phyloP scores from a whole-genome alignment of 1,284 basidiomycete genomes.

The Thelephora terrestris region DNA sequence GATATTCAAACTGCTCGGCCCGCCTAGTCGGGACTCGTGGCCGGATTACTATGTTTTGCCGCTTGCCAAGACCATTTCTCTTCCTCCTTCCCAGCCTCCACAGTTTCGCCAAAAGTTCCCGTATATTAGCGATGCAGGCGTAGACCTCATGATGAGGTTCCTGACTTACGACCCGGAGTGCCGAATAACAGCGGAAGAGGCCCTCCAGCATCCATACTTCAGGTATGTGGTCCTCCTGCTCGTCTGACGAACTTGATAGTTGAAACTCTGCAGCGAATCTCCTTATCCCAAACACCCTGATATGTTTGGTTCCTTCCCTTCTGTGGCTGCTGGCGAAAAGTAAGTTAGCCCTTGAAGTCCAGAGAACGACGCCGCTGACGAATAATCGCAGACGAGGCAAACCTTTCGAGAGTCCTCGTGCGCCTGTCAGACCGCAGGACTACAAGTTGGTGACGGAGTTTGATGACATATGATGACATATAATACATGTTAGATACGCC shows the following conservation, averaged over 20 bases:
- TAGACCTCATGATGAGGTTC: slow-evolving; percentile 77
- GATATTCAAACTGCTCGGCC: slow-evolving; percentile 90
- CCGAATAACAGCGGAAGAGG: slow-evolving; percentile 82
- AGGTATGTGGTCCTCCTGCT: slow-evolving; percentile 38
- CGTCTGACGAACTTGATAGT: background rate
- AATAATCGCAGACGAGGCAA: slow-evolving; percentile 49
- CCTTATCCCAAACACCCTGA: slow-evolving; percentile 97
- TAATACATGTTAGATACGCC: slow-evolving; percentile 3
- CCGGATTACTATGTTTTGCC: slow-evolving; percentile 75
- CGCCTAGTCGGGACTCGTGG: slow-evolving; percentile 82
- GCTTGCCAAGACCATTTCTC: slow-evolving; percentile 67
- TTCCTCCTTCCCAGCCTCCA: slow-evolving; percentile 67
- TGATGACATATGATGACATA: slow-evolving; percentile 23
- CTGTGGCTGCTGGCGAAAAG: slow-evolving; percentile 95
- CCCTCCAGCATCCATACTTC: slow-evolving; percentile 88
- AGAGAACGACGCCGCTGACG: background rate
- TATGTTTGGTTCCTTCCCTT: slow-evolving; percentile 93
- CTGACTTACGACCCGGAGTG: slow-evolving; percentile 84
- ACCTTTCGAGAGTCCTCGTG: slow-evolving; percentile 68
- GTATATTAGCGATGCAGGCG: slow-evolving; percentile 72
- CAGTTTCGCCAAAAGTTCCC: slow-evolving; percentile 73
- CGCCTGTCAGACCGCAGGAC: slow-evolving; percentile 56
- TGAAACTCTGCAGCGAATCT: slow-evolving; percentile 55
- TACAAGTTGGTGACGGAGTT: slow-evolving; percentile 45
- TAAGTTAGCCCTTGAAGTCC: slow-evolving; percentile 27